Evolutionary conservation across 345 rosid species (phyloP).

Genomic region (Capsella bursapastoris): DNA sequence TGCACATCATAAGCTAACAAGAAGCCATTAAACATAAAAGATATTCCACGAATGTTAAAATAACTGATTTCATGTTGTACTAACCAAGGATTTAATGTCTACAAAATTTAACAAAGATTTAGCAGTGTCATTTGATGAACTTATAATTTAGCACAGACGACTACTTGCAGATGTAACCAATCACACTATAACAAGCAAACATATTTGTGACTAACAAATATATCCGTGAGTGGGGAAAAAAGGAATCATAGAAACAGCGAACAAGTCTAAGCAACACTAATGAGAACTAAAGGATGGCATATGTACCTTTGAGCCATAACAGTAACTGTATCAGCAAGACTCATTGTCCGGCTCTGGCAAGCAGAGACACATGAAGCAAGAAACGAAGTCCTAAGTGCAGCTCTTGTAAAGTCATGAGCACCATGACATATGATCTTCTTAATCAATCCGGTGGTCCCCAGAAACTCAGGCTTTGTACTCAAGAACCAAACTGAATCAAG

Average conservation of each 20-base stretch:
- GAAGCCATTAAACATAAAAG: neutral
- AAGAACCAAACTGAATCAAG: slow-evolving; percentile 94
- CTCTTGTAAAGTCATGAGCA: slow-evolving; percentile 93
- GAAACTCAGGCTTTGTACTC: slow-evolving; percentile 70
- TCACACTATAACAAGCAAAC: neutral
- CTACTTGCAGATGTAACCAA: neutral
- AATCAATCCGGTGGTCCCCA: slow-evolving; percentile 71
- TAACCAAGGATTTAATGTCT: neutral
- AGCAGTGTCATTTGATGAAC: slow-evolving; percentile 4
- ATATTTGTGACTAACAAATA: neutral
- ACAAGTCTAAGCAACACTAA: slow-evolving; percentile 12
- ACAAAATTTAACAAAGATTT: neutral
- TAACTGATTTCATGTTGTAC: neutral
- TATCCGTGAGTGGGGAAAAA: neutral
- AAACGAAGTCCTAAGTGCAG: slow-evolving; percentile 91
- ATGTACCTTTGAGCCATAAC: slow-evolving; percentile 93
- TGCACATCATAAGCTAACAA: neutral
- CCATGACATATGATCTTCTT: slow-evolving; percentile 75
- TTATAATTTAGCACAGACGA: neutral
- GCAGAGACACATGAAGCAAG: slow-evolving; percentile 98
- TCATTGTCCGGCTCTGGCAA: slow-evolving; percentile 88
- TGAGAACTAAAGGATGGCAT: neutral
- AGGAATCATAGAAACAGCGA: slow-evolving; percentile 4
- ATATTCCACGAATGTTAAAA: neutral
- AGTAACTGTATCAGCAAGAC: slow-evolving; percentile 84